Conservation (phyloP, 805 yeast genomes). For the Saccharomycopsis amapae region DNA sequence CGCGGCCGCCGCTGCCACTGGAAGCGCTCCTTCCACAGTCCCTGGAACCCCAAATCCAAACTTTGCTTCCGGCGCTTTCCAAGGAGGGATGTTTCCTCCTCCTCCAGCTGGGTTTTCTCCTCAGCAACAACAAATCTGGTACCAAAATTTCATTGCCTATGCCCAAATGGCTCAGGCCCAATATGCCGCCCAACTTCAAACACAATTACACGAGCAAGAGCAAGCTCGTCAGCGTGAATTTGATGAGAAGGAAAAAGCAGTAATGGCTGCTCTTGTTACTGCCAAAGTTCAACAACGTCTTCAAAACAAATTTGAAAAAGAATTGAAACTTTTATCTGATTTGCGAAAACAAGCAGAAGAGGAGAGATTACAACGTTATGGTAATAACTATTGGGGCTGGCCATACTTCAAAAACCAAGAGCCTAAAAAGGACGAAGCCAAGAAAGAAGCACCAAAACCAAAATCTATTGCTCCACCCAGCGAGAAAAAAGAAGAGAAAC, state of each 20-base stretch:
- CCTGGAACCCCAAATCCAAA: slow-evolving; percentile 1
- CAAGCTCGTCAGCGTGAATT: slow-evolving; percentile 1
- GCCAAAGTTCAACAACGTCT: slow-evolving; percentile 20
- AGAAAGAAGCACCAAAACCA: not conserved
- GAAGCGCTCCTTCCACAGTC: slow-evolving; percentile 9
- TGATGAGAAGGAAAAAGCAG: slow-evolving; percentile 13
- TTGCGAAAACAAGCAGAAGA: slow-evolving; percentile 19
- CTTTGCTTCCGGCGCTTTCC: slow-evolving; percentile 2
- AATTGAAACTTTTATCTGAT: slow-evolving; percentile 9
- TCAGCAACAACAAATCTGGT: slow-evolving; percentile 18
- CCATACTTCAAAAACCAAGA: slow-evolving; percentile 7
- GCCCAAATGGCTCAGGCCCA: slow-evolving; percentile 14
- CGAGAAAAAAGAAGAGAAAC: slow-evolving; percentile 2
- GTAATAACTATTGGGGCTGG: slow-evolving; percentile 22
- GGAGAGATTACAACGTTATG: slow-evolving; percentile 20
- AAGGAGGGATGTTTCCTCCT: slow-evolving; percentile 7
- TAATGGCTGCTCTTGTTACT: slow-evolving; percentile 17
- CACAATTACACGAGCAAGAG: slow-evolving; percentile 23
- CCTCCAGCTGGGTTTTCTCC: slow-evolving; percentile 5
- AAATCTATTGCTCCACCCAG: not conserved
- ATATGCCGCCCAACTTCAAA: slow-evolving; percentile 18
- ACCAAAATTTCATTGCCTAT: slow-evolving; percentile 9
- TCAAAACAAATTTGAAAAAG: slow-evolving; percentile 19
- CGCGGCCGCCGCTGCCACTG: slow-evolving; percentile 10
- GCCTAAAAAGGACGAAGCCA: not conserved